phyloP scores from a whole-genome alignment of 441 rosid species.

The Metrosideros polymorpha region DNA sequence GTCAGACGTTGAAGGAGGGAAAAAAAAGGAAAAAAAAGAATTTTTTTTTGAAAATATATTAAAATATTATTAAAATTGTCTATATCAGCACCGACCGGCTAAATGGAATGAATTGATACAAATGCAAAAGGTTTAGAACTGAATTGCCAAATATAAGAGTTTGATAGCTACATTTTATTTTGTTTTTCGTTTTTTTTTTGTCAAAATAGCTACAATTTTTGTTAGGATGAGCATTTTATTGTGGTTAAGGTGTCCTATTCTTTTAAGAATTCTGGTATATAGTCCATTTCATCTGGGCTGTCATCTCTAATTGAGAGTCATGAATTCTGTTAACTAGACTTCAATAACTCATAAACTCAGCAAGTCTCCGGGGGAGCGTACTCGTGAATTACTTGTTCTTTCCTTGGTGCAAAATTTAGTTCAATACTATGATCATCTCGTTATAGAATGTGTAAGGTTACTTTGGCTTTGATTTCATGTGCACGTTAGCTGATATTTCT shows the following conservation, averaged over 20 bases:
- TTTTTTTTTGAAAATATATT: too few relatives aligned
- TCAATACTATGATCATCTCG: not conserved
- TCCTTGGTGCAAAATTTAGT: not conserved
- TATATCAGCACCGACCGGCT: too few relatives aligned
- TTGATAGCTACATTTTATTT: too few relatives aligned
- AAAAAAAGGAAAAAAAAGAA: too few relatives aligned
- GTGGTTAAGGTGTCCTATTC: not conserved
- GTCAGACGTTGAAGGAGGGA: too few relatives aligned
- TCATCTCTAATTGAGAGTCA: not conserved
- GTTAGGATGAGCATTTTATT: too few relatives aligned
- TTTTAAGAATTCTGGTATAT: not conserved
- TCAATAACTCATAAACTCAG: not conserved
- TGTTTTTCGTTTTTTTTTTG: too few relatives aligned
- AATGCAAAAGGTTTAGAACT: too few relatives aligned
- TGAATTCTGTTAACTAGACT: not conserved
- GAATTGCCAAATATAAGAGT: not conserved
- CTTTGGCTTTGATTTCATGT: not conserved
- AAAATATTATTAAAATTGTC: too few relatives aligned
- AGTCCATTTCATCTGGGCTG: not conserved
- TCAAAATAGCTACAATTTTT: not conserved
- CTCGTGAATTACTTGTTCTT: not conserved
- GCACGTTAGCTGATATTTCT: not conserved
- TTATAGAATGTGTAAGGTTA: not conserved
- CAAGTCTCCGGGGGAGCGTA: not conserved
- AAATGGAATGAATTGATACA: too few relatives aligned